Evolutionary conservation across 2,329 filamentous ascomycete species (phyloP), one percentile per base, ranked within the genome.

Genomic region (Trichoderma hamatum): DNA sequence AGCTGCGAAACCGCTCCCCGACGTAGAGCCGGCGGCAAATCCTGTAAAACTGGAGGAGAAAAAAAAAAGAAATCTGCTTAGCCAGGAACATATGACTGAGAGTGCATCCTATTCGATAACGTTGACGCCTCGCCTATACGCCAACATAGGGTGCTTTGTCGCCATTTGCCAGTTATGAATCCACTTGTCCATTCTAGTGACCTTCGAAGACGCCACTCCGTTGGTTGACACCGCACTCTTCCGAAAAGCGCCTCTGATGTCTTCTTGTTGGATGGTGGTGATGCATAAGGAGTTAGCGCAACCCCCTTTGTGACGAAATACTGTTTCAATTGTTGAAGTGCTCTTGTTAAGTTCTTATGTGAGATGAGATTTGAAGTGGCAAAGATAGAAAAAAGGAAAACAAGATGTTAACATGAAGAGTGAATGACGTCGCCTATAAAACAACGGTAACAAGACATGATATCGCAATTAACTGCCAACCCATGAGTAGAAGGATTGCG

Each of bases 41-140:
- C 21, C 3, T 11, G 54, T 30, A 7, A 16, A 11, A 46, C n/a
- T 39, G 36, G 16, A 34, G 46, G 56, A 54, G 43, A 28, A 26
- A 16, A 19, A 43, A 30, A 13, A n/a, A 58, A 32, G 39, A 28
- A 13, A 19, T 16, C n/a, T 39, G 21, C 16, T 67, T 67, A 67
- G 64, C 64, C 64, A 67, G 64, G 64, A 67, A 67, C 64, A 51
- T 28, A 58, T 51, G 39, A 59, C 64, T 59, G 24, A 24, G 14
- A n/a, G 11, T 32, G 61, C 61, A 21, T 28, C 49, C 54, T n/a
- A 64, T 64, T 64, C 49, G 64, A 59, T 28, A 67, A 67, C 54
- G 28, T 59, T 59, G 39, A 58, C 64, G 64, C 64, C 64, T 67
- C 61, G 21, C 24, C 10, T 58, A 11, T 43, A 21, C 13, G 19